Evolutionary conservation across 257 asterid species (phyloP).

Genomic region (Solanum arcanum): DNA sequence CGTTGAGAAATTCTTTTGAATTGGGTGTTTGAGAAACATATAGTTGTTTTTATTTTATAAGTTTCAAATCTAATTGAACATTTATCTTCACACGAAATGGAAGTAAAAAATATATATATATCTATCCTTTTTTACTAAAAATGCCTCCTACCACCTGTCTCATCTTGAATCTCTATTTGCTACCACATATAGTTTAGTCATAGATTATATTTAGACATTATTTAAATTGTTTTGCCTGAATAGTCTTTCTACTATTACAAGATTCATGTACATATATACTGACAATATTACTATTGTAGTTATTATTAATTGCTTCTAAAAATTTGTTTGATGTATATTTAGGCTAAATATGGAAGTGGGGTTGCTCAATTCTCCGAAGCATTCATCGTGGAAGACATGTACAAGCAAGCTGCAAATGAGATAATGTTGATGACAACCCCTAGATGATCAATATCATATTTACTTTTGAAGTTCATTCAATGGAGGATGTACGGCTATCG

Average conservation of each 20-base stretch:
- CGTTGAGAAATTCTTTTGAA: neutral
- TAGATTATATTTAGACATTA: too few species aligned
- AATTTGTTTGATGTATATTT: neutral
- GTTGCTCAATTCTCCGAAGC: constrained; percentile 23
- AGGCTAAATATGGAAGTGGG: constrained; percentile 28
- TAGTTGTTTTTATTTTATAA: neutral
- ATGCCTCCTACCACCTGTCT: neutral
- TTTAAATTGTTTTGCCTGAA: too few species aligned
- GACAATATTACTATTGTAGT: neutral
- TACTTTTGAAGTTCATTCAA: neutral
- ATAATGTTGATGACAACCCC: constrained; percentile 37
- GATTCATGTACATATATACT: neutral
- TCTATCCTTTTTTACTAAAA: neutral
- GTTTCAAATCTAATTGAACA: neutral
- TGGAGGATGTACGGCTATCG: neutral
- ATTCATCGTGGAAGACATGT: constrained; percentile 45
- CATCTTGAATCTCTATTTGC: neutral
- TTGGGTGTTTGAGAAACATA: neutral
- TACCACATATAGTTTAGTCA: too few species aligned
- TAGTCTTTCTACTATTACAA: neutral
- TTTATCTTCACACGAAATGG: neutral
- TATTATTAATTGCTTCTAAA: neutral
- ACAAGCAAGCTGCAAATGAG: constrained; percentile 59
- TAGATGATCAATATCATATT: neutral
- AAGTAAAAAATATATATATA: neutral